These are phyloP conservation scores for Sindora glabra DNA, from an alignment of 306 rosid species.

Conservation along the genomic window DNA sequence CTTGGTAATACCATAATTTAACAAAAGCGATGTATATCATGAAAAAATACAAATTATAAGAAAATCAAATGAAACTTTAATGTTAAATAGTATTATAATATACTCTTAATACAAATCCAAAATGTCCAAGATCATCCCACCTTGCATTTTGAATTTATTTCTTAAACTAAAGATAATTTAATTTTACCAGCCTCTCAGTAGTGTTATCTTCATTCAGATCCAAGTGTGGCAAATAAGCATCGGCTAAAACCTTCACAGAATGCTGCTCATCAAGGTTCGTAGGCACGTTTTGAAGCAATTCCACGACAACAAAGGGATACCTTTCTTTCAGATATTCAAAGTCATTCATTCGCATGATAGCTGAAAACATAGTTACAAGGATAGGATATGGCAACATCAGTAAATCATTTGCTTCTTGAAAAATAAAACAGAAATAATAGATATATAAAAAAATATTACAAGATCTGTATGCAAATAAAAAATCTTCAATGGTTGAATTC, in stretches of 20 bases:
- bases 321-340: conserved; percentile 67
- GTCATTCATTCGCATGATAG: too few species aligned
- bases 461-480: too few species aligned
- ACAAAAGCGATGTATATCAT: not conserved
- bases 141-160: not conserved
- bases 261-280: conserved; percentile 45
- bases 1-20: not conserved
- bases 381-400: too few species aligned
- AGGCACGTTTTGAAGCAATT: conserved; percentile 46
- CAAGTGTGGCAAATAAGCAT: conserved; percentile 21
- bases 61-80: not conserved
- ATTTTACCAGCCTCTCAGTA: conserved; percentile 72
- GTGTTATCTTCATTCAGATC: conserved; percentile 63
- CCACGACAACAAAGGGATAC: conserved; percentile 62
- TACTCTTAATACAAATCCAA: conserved; percentile 12
- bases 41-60: not conserved
- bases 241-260: conserved; percentile 25
- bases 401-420: too few species aligned
- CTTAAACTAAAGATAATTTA: conserved; percentile 37
- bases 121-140: conserved; percentile 7
- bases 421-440: too few species aligned
- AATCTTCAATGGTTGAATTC: too few species aligned
- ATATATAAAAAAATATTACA: too few species aligned
- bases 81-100: conserved; percentile 11
- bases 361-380: too few species aligned